Percentiles rank a stretch among this genome's conserved stretches.
phyloP scores from a whole-genome alignment of 331 rosid species.

The Phaseolus coccineus region DNA sequence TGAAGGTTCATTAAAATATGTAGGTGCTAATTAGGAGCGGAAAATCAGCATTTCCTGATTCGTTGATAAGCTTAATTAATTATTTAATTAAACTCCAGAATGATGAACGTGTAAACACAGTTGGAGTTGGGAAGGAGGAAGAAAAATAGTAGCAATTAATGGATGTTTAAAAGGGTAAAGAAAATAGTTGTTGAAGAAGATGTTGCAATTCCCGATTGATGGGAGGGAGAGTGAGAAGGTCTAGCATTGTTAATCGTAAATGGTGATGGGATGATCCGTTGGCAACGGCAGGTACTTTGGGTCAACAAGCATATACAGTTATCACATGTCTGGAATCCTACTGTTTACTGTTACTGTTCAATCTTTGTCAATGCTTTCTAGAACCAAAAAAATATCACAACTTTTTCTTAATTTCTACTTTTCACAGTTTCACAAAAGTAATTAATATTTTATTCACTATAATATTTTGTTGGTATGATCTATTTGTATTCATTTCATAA shows the following conservation, averaged over 20 bases:
- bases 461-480: too few relatives aligned
- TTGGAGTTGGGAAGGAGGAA: neutral
- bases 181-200: neutral
- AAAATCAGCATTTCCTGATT: conserved; percentile 8
- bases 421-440: too few relatives aligned
- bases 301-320: conserved; percentile 20
- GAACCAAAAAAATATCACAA: neutral
- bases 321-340: neutral
- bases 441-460: too few relatives aligned
- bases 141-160: neutral
- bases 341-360: neutral
- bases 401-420: neutral
- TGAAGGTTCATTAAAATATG: conserved; percentile 4
- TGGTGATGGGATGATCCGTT: neutral
- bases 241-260: neutral
- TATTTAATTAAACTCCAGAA: too few relatives aligned
- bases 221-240: conserved; percentile 21
- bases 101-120: conserved; percentile 18
- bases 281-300: conserved; percentile 3
- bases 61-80: neutral
- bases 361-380: conserved; percentile 30
- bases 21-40: neutral
- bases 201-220: conserved; percentile 29
- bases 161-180: neutral
- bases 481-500: too few relatives aligned